A percentile compares a stretch with the other conserved stretches of the same genome.
Evolutionary conservation across 331 rosid genomes (phyloP).

Genomic region (Erythrophleum ivorense): DNA sequence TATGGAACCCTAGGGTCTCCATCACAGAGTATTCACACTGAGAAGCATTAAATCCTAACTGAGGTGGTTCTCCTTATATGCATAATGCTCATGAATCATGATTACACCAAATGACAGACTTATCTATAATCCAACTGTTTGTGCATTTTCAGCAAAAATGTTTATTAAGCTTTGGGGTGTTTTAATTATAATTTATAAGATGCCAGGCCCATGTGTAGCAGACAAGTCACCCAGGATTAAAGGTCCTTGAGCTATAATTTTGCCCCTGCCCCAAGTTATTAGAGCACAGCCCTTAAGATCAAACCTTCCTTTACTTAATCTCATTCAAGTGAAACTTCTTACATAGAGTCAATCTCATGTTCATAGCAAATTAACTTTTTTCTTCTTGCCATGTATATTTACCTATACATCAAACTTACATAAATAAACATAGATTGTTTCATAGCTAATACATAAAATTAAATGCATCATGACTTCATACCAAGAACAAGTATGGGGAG

Average conservation of each 20-base stretch:
- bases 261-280: constrained; percentile 7
- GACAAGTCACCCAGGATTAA: neutral
- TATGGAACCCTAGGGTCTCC: no score
- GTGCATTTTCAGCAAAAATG: neutral
- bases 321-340: constrained; percentile 24
- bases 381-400: neutral
- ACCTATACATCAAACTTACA: neutral
- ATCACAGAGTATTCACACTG: neutral
- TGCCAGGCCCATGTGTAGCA: neutral
- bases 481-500: neutral
- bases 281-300: constrained; percentile 16
- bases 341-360: constrained; percentile 14
- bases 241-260: neutral
- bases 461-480: constrained; percentile 9
- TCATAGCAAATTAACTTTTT: neutral
- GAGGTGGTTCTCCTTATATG: neutral
- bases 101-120: constrained; percentile 3
- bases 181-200: neutral
- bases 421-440: neutral
- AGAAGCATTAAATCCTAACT: constrained; percentile 5
- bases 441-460: neutral
- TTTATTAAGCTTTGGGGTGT: neutral
- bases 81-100: neutral
- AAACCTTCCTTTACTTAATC: constrained; percentile 20
- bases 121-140: neutral